phyloP scores from a whole-genome alignment of 805 yeast species.

The Pichia nanzhaoensis region DNA sequence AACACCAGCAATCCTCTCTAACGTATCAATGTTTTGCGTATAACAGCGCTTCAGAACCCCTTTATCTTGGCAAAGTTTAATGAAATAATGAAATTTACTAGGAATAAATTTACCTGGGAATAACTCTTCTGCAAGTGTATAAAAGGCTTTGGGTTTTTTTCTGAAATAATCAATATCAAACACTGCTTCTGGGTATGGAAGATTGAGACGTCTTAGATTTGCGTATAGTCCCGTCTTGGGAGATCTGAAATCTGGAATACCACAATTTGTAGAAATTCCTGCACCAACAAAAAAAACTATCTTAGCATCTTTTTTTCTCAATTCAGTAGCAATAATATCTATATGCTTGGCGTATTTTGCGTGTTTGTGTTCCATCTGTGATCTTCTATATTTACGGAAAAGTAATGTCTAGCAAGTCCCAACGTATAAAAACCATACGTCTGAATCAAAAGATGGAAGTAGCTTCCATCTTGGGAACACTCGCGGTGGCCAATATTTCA shows the following conservation, averaged over 20 bases:
- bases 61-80: slow-evolving; percentile 61
- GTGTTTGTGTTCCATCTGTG: not conserved
- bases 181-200: slow-evolving; percentile 94
- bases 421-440: too few species aligned
- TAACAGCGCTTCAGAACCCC: slow-evolving; percentile 61
- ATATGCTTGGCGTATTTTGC: slow-evolving; percentile 4
- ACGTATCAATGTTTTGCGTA: slow-evolving; percentile 90
- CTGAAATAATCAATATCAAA: slow-evolving; percentile 81
- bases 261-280: slow-evolving; percentile 88
- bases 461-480: too few species aligned
- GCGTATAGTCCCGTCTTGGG: slow-evolving; percentile 87
- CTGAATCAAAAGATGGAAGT: too few species aligned
- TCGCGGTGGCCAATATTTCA: too few species aligned
- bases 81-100: slow-evolving; percentile 70
- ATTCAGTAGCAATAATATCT: slow-evolving; percentile 18
- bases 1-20: slow-evolving; percentile 82
- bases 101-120: slow-evolving; percentile 87
- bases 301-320: slow-evolving; percentile 27
- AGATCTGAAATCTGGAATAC: slow-evolving; percentile 92
- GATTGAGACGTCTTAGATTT: slow-evolving; percentile 61
- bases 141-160: slow-evolving; percentile 76
- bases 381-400: too few species aligned
- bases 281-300: slow-evolving; percentile 81
- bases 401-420: too few species aligned
- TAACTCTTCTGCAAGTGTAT: slow-evolving; percentile 73